Percentiles rank a stretch among this genome's conserved stretches.
Conservation (phyloP, 2,329 filamentous ascomycete species). For the Colletotrichum noveboracense region DNA sequence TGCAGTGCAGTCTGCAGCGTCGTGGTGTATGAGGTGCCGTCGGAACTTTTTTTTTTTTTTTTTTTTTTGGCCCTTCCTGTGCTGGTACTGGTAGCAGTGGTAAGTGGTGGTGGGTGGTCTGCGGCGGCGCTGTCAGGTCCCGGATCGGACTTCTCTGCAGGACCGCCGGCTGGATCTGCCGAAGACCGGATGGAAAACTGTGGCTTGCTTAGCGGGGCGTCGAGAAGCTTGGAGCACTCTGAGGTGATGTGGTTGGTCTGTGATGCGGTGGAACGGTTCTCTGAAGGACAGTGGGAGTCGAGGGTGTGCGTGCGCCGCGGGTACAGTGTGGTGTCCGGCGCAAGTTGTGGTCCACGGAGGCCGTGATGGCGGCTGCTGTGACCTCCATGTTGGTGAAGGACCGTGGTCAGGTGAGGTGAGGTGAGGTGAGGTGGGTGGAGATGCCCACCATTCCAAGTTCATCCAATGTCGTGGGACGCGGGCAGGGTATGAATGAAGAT, state of each 20-base stretch:
- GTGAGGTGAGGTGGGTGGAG: neutral
- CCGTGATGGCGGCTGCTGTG: neutral
- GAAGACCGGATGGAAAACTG: constrained; percentile 23
- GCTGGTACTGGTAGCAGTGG: neutral
- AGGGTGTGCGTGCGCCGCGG: neutral
- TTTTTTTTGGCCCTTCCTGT: neutral
- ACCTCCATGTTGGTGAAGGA: neutral
- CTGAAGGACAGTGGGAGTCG: neutral
- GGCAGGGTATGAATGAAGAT: neutral
- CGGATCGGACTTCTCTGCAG: constrained; percentile 20
- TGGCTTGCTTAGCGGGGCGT: constrained; percentile 10
- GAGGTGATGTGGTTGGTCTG: neutral
- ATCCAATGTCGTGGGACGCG: neutral
- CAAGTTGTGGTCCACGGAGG: neutral
- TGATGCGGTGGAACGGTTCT: neutral
- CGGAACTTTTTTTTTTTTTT: neutral
- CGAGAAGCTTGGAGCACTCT: neutral
- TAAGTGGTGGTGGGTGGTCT: neutral
- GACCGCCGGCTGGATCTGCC: constrained; percentile 16
- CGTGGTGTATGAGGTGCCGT: neutral
- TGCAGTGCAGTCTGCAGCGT: neutral
- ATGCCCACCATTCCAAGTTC: neutral
- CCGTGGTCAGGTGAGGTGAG: neutral
- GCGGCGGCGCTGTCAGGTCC: neutral
- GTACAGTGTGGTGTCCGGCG: neutral